These are phyloP conservation scores for Heterobasidion irregulare DNA, from an alignment of 1,284 basidiomycete genomes.

Conservation along the genomic window DNA sequence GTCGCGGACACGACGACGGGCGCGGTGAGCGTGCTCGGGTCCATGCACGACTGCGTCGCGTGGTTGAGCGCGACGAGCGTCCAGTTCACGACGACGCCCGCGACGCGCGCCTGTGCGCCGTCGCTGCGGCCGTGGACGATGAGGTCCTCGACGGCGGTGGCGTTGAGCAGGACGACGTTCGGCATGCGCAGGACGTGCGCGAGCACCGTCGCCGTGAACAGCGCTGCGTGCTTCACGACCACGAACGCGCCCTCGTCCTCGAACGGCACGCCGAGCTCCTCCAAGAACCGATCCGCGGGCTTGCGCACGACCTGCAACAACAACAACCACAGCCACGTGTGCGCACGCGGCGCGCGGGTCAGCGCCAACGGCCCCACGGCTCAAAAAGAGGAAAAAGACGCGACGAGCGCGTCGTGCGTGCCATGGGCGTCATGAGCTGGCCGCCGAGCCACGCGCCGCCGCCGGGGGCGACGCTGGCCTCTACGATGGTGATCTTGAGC, in stretches of 20 bases:
- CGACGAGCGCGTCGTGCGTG: constrained; percentile 13
- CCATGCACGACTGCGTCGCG: constrained; percentile 81
- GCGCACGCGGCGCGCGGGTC: too few species aligned
- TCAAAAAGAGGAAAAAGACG: neutral
- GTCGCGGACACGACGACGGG: constrained; percentile 68
- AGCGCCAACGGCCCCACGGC: neutral
- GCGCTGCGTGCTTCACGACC: constrained; percentile 75
- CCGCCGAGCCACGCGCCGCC: constrained; percentile 78
- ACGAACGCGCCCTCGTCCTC: constrained; percentile 80
- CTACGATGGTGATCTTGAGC: constrained; percentile 74
- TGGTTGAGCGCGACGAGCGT: constrained; percentile 78
- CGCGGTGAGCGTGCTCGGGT: constrained; percentile 78
- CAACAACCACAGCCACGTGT: neutral
- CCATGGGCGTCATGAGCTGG: constrained; percentile 83
- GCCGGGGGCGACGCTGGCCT: constrained; percentile 79
- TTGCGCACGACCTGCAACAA: constrained; percentile 66
- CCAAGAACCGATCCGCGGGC: constrained; percentile 70
- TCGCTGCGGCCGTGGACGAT: constrained; percentile 48
- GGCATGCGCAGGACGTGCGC: constrained; percentile 67
- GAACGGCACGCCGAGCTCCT: constrained; percentile 68
- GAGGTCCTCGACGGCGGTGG: constrained; percentile 72
- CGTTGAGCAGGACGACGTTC: constrained; percentile 72
- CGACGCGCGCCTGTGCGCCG: constrained; percentile 35
- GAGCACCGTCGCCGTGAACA: constrained; percentile 78
- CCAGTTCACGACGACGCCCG: constrained; percentile 86